These are phyloP conservation scores for Penicillium olsonii DNA, from an alignment of 2,329 filamentous ascomycete genomes.

Conservation along the genomic window DNA sequence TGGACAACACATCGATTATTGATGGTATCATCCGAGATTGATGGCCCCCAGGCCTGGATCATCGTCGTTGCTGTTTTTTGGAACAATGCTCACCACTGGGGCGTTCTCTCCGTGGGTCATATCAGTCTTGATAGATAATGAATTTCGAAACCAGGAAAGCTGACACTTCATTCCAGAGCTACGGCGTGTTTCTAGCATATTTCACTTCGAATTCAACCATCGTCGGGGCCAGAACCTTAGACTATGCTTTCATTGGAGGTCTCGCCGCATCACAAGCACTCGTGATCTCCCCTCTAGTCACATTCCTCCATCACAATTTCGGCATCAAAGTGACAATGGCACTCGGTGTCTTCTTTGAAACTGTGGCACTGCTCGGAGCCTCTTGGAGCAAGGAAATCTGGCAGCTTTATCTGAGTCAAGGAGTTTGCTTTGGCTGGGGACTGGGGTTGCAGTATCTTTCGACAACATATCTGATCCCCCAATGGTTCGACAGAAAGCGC, in stretches of 20 bases:
- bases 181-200: constrained; percentile 47
- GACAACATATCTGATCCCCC: constrained; percentile 38
- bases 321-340: constrained; percentile 33
- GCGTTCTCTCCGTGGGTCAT: constrained; percentile 20
- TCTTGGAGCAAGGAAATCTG: constrained; percentile 40
- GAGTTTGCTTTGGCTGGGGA: constrained; percentile 42
- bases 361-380: constrained; percentile 38
- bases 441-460: constrained; percentile 46
- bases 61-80: constrained; percentile 22
- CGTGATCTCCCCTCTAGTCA: constrained; percentile 26
- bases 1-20: no score
- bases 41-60: constrained; percentile 39
- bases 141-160: no score
- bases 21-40: no score
- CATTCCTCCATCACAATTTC: constrained; percentile 15
- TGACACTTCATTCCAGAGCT: constrained; percentile 21
- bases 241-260: constrained; percentile 36
- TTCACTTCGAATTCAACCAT: constrained; percentile 39
- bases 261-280: constrained; percentile 28
- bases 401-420: constrained; percentile 47
- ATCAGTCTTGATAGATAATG: no score
- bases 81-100: constrained; percentile 38
- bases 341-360: constrained; percentile 35
- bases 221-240: constrained; percentile 22
- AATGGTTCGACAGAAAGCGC: constrained; percentile 46